These are phyloP conservation scores for Aspergillus puulaauensis DNA, from an alignment of 2,329 filamentous ascomycete genomes.

Conservation along the genomic window DNA sequence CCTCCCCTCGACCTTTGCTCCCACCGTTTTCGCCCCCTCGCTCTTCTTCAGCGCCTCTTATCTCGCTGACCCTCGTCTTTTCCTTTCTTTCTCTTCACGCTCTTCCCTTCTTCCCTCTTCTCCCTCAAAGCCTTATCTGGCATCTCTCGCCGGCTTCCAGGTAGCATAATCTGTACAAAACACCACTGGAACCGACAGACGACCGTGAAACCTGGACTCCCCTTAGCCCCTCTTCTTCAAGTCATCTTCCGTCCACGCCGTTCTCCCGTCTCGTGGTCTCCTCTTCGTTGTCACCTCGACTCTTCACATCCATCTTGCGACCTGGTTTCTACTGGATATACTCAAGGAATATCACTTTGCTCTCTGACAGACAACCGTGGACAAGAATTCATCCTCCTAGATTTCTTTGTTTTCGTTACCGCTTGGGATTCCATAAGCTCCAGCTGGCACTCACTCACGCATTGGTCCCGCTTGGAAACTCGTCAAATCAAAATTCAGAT, in stretches of 20 bases:
- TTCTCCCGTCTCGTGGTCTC: conserved; percentile 5
- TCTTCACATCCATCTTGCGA: conserved; percentile 5
- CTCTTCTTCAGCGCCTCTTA: conserved; percentile 17
- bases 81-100: conserved; percentile 7
- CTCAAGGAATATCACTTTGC: conserved; percentile 8
- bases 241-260: conserved; percentile 24
- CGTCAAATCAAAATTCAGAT: conserved; percentile 19
- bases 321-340: conserved; percentile 15
- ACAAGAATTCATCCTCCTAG: conserved; percentile 16
- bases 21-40: conserved; percentile 14
- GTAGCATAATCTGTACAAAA: conserved; percentile 7
- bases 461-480: conserved; percentile 16
- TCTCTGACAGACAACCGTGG: conserved; percentile 14
- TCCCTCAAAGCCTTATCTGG: conserved; percentile 16
- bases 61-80: conserved; percentile 24
- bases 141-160: conserved; percentile 16
- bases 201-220: conserved; percentile 8
- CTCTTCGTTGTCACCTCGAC: conserved; percentile 4
- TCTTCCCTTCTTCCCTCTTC: conserved; percentile 9
- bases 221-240: conserved; percentile 10
- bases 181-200: conserved; percentile 10
- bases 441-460: conserved; percentile 13
- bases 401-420: conserved; percentile 20
- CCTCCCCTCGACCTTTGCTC: conserved; percentile 20
- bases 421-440: conserved; percentile 15